Conservation (phyloP, 495 filamentous ascomycete genomes). For the Talaromyces borbonicus region DNA sequence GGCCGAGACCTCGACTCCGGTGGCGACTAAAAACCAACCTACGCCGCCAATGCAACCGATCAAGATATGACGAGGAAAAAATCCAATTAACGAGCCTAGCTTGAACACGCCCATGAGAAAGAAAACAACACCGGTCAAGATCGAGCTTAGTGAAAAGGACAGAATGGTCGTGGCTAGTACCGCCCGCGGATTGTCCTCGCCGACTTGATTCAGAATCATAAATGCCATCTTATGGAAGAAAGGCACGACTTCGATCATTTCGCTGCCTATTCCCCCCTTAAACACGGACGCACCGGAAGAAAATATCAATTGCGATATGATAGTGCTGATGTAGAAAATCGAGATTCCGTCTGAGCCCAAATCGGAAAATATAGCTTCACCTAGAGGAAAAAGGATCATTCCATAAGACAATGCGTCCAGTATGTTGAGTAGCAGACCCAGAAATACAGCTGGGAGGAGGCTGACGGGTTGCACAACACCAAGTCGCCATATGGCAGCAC, state of each 20-base stretch:
- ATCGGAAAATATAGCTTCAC: constrained; percentile 68
- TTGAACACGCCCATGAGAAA: constrained; percentile 77
- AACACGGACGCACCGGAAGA: constrained; percentile 79
- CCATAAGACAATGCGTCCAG: constrained; percentile 93
- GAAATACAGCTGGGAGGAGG: constrained; percentile 72
- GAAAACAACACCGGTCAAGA: constrained; percentile 85
- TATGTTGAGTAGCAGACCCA: constrained; percentile 84
- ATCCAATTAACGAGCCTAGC: constrained; percentile 84
- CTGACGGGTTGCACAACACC: constrained; percentile 55
- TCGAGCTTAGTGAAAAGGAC: constrained; percentile 80
- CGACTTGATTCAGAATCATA: constrained; percentile 69
- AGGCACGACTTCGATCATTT: constrained; percentile 96
- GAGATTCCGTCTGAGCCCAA: constrained; percentile 90
- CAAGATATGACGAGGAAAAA: constrained; percentile 93
- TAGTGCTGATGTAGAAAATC: constrained; percentile 97
- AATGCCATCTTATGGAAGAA: constrained; percentile 97
- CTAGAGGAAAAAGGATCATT: constrained; percentile 92
- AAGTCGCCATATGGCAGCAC: constrained; percentile 49
- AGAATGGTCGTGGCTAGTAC: constrained; percentile 89
- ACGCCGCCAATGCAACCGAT: constrained; percentile 96
- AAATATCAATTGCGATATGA: constrained; percentile 88
- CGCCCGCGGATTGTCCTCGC: constrained; percentile 68
- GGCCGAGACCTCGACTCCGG: constrained; percentile 90
- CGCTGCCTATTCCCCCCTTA: constrained; percentile 87
- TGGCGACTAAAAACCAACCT: constrained; percentile 88